Percentiles rank a stretch among this genome's conserved stretches.
These are phyloP conservation scores for Botrytis aclada DNA, from an alignment of 2,329 filamentous ascomycete genomes.

Conservation along the genomic window DNA sequence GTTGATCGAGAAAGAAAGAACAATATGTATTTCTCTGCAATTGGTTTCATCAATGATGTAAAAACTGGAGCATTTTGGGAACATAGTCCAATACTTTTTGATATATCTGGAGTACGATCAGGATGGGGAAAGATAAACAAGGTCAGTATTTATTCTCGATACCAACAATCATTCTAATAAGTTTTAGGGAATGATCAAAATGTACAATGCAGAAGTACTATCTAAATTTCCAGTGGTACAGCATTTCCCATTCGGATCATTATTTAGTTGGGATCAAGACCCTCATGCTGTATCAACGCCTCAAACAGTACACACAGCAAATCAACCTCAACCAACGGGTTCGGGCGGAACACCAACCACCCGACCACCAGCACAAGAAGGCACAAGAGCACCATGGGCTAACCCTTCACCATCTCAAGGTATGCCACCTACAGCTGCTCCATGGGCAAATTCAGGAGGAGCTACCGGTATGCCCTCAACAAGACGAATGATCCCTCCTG, in stretches of 20 bases:
- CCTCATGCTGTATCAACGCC: conserved; percentile 53
- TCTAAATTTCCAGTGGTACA: conserved; percentile 98
- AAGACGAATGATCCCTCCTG: not conserved
- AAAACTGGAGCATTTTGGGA: conserved; percentile 97
- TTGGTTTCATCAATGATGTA: conserved; percentile 96
- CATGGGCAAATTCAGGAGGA: conserved; percentile 32
- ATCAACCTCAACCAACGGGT: conserved; percentile 53
- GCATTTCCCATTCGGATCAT: conserved; percentile 79
- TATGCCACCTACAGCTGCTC: conserved; percentile 21
- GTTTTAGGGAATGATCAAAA: conserved; percentile 91
- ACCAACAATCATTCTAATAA: not conserved
- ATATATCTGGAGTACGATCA: conserved; percentile 84
- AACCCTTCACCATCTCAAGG: conserved; percentile 23
- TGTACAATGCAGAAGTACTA: conserved; percentile 96
- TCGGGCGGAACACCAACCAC: conserved; percentile 23
- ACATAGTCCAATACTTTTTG: conserved; percentile 89
- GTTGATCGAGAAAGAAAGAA: conserved; percentile 62
- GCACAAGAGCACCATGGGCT: conserved; percentile 35
- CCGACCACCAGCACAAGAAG: conserved; percentile 29
- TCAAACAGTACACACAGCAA: conserved; percentile 55
- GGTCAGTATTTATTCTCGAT: conserved; percentile 40
- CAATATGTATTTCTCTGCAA: conserved; percentile 92
- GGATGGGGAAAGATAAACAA: conserved; percentile 99
- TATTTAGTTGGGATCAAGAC: conserved; percentile 75
- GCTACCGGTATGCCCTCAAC: not conserved